A percentile compares a stretch with the other conserved stretches of the same genome.
These are phyloP conservation scores for Fusarium pseudonygamai DNA, from an alignment of 2,329 filamentous ascomycete species.

Conservation along the genomic window DNA sequence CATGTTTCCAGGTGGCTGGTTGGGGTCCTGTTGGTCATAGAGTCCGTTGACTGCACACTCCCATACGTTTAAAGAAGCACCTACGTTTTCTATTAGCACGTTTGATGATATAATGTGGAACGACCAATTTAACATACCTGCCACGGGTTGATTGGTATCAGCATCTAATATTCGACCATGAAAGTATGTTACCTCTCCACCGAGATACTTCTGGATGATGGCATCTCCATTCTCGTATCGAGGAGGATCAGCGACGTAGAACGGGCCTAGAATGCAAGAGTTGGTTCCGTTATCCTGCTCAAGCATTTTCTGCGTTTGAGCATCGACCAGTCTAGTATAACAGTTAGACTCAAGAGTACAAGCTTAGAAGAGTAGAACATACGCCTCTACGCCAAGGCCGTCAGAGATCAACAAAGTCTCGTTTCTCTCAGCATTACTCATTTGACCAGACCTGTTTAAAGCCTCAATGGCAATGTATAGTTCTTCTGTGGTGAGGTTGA, in stretches of 20 bases:
- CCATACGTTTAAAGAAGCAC: not conserved
- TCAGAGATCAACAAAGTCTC: not conserved
- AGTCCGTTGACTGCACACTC: not conserved
- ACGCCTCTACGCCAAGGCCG: not conserved
- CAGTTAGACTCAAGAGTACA: not conserved
- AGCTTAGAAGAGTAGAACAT: rapidly evolving
- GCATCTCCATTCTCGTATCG: not conserved
- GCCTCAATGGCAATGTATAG: not conserved
- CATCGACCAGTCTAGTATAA: not conserved
- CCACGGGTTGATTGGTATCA: not conserved
- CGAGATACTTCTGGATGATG: not conserved
- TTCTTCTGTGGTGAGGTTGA: not conserved
- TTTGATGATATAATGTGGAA: too few species aligned
- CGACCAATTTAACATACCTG: not conserved
- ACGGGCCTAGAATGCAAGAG: not conserved
- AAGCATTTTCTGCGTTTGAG: not conserved
- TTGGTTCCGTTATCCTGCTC: not conserved
- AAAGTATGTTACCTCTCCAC: not conserved
- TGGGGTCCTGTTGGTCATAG: not conserved
- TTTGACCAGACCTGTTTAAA: not conserved
- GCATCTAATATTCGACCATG: not conserved
- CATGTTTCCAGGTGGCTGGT: not conserved
- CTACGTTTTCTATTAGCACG: not conserved
- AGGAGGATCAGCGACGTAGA: not conserved
- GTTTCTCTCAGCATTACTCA: not conserved